Evolutionary conservation across 1,284 basidiomycete species (phyloP), one percentile per base, ranked within the genome.

Genomic region (Sporisorium exsertum): DNA sequence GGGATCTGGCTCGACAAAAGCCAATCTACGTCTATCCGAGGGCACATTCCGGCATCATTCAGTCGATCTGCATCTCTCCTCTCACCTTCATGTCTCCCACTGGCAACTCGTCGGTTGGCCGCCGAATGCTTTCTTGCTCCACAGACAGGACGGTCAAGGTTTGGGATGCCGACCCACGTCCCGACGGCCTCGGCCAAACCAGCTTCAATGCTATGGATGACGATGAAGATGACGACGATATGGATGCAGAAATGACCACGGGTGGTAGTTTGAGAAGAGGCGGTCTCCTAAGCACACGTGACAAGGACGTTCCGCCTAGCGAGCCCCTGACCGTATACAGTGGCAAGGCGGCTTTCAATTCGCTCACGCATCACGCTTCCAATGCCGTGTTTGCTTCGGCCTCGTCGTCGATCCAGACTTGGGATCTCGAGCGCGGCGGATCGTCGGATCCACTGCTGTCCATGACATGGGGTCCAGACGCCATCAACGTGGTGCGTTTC

Each of bases 331-430:
- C 78, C 20, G 74, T 81, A 22, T 85, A 82, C 78, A 75, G 77
- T 45, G 79, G 80, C 33, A 78, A 78, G 52, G 58, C 78, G 5
- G 83, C 84, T 3, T 82, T 60, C 80, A 95, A 94, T 84, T 92
- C 93, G 45, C 93, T 99, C 87, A 94, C 97, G 79, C 97, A 98
- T 83, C 97, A 98, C 85, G 90, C 92, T 51, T 90, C 90, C 47
- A 92, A 94, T 72, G 89, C 92, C 22, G 86, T 95, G 5, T 99
- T 99, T 80, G 96, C 95, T 0, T 97, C 96, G 0, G 95, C 94
- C 2, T 96, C 94, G 1, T 94, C 92, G 80, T 89, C 90, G 27
- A 95, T 99, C 13, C 96, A 99, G 85, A 89, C 98, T 78, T 99
- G 97, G 97, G 97, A 99, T 82, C 93, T 98, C 86, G 95, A 92